These are phyloP conservation scores for Crithidia expoeki DNA, from an alignment of 208 protist species.

Conservation along the genomic window DNA sequence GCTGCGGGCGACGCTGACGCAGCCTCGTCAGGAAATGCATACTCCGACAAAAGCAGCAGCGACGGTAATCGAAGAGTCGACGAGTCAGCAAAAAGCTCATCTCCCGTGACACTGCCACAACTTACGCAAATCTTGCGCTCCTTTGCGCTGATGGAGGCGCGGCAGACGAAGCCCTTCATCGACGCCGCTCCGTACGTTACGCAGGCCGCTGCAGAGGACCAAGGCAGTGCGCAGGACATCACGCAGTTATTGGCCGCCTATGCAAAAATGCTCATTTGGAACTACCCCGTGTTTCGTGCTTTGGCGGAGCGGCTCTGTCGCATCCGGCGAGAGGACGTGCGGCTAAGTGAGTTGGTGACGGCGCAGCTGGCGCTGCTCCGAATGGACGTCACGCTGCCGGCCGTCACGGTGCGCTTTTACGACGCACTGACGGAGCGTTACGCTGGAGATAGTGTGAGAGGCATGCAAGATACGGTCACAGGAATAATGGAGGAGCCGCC, in stretches of 20 bases:
- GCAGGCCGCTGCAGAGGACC: conserved; percentile 23
- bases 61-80: not conserved
- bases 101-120: conserved; percentile 41
- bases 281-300: conserved; percentile 64
- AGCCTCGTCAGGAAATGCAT: not conserved
- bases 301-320: conserved; percentile 49
- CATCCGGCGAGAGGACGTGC: conserved; percentile 27
- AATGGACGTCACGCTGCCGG: conserved; percentile 64
- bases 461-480: not conserved
- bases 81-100: not conserved
- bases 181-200: conserved; percentile 56
- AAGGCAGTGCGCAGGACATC: conserved; percentile 34
- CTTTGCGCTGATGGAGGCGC: conserved; percentile 68
- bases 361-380: conserved; percentile 65
- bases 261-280: conserved; percentile 79
- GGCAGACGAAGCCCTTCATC: conserved; percentile 56
- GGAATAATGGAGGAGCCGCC: not conserved
- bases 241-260: conserved; percentile 65
- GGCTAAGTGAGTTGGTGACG: conserved; percentile 52
- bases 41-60: not conserved
- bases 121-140: conserved; percentile 53
- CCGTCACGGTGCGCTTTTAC: conserved; percentile 33
- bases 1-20: not conserved
- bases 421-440: conserved; percentile 8
- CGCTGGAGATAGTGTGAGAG: not conserved